phyloP scores from a whole-genome alignment of 2,329 filamentous ascomycete genomes.

The Blastomyces gilchristii region DNA sequence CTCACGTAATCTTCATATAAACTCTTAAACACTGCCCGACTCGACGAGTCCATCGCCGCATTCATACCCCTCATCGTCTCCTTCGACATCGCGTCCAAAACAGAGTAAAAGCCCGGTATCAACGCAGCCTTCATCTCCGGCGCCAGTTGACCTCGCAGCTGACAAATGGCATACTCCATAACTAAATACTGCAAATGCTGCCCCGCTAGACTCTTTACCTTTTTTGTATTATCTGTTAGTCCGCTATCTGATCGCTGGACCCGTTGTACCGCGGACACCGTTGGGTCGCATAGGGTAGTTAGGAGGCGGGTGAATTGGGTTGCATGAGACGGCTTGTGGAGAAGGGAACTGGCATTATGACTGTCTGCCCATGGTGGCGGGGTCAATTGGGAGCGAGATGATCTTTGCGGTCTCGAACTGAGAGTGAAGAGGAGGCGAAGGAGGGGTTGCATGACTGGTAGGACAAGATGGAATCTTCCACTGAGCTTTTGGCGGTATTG shows the following conservation, averaged over 20 bases:
- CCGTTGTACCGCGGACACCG: constrained; percentile 44
- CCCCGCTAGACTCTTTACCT: constrained; percentile 47
- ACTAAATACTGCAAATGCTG: constrained; percentile 50
- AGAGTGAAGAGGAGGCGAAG: constrained; percentile 47
- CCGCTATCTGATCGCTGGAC: constrained; percentile 27
- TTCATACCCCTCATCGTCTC: constrained; percentile 44
- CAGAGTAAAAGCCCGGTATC: constrained; percentile 42
- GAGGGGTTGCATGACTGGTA: constrained; percentile 46
- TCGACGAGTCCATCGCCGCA: constrained; percentile 41
- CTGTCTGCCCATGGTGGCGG: constrained; percentile 18
- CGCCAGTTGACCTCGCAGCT: constrained; percentile 41
- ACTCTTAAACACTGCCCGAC: constrained; percentile 43
- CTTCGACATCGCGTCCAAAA: constrained; percentile 44
- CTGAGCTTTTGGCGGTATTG: constrained; percentile 49
- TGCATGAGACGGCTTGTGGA: constrained; percentile 36
- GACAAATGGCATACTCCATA: constrained; percentile 46
- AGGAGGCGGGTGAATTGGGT: constrained; percentile 46
- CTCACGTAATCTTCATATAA: constrained; percentile 44
- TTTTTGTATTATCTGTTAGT: constrained; percentile 50
- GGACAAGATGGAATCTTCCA: constrained; percentile 50
- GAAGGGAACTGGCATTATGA: constrained; percentile 9
- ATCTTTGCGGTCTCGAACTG: constrained; percentile 24
- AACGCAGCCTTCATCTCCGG: constrained; percentile 45
- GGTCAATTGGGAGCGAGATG: constrained; percentile 10
- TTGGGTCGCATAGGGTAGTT: constrained; percentile 52